A percentile compares a stretch with the other conserved stretches of the same genome.
Conservation (phyloP, 139 green algal genomes). For the Volvox reticuliferus region DNA sequence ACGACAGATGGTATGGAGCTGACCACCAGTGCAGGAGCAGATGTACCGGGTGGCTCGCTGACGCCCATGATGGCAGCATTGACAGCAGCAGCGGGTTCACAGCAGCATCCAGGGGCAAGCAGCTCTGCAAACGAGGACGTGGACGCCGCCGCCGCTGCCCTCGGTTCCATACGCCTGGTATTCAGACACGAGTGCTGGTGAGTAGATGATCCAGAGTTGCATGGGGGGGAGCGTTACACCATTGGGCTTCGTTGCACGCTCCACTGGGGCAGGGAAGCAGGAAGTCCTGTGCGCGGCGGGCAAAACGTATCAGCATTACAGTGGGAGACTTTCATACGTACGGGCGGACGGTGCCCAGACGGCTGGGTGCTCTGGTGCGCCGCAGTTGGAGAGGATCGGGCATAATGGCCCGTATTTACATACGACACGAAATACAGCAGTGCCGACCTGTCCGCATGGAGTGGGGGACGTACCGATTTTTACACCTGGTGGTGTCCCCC, state of each 20-base stretch:
- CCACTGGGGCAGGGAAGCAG: not conserved
- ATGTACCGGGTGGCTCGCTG: not conserved
- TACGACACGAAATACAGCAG: no score
- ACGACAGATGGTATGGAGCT: not conserved
- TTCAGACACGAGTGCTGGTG: slow-evolving; percentile 33
- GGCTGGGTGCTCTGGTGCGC: not conserved
- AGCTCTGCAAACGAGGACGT: not conserved
- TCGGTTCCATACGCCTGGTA: not conserved
- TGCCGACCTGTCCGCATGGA: no score
- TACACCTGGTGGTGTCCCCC: no score
- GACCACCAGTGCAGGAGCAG: not conserved
- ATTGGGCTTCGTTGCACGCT: not conserved
- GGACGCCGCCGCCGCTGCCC: not conserved
- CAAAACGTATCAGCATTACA: not conserved
- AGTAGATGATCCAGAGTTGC: not conserved
- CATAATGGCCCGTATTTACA: no score
- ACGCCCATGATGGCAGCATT: not conserved
- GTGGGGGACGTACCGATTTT: no score
- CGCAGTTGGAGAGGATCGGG: not conserved
- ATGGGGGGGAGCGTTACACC: not conserved
- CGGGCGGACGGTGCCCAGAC: not conserved
- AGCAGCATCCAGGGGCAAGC: not conserved
- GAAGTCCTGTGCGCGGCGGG: not conserved
- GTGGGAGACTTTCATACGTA: not conserved
- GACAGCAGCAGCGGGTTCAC: not conserved